Evolutionary conservation across 192 early-diverging fungal genomes (phyloP).

Genomic region (Coemansia sp.): DNA sequence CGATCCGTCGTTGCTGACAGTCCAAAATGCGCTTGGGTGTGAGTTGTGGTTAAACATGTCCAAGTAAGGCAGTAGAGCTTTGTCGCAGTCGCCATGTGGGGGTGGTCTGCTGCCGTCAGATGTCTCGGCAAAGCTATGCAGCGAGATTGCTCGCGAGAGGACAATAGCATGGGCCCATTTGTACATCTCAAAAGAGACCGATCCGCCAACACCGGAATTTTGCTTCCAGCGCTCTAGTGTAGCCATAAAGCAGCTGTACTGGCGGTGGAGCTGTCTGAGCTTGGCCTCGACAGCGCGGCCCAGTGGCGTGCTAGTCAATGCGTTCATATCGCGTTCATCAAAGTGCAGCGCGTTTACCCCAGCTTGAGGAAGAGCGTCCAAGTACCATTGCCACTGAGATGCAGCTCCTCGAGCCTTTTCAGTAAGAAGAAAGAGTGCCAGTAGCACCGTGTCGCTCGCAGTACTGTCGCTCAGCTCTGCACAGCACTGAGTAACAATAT

Average conservation of each 20-base stretch:
- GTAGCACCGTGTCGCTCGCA: conserved; percentile 3
- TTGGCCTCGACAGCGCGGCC: conserved; percentile 23
- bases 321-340: conserved; percentile 2
- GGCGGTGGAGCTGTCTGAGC: conserved; percentile 19
- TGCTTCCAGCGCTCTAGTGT: conserved; percentile 17
- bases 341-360: conserved; percentile 22
- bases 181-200: conserved; percentile 18
- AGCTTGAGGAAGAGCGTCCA: conserved; percentile 17
- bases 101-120: neutral
- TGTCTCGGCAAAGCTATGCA: conserved; percentile 19
- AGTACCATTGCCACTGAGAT: conserved; percentile 30
- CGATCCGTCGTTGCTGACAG: conserved; percentile 13
- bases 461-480: neutral
- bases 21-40: conserved; percentile 23
- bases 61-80: conserved; percentile 27
- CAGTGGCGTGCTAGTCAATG: conserved; percentile 24
- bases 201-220: neutral
- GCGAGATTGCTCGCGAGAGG: conserved; percentile 33
- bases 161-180: conserved; percentile 35
- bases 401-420: conserved; percentile 18
- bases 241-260: conserved; percentile 6
- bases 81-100: conserved; percentile 16
- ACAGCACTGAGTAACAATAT: conserved; percentile 20
- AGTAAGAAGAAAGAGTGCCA: conserved; percentile 32
- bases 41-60: conserved; percentile 42